Base-by-base conservation (phyloP, 805 yeast species). In the Torulaspora quercuum region DNA sequence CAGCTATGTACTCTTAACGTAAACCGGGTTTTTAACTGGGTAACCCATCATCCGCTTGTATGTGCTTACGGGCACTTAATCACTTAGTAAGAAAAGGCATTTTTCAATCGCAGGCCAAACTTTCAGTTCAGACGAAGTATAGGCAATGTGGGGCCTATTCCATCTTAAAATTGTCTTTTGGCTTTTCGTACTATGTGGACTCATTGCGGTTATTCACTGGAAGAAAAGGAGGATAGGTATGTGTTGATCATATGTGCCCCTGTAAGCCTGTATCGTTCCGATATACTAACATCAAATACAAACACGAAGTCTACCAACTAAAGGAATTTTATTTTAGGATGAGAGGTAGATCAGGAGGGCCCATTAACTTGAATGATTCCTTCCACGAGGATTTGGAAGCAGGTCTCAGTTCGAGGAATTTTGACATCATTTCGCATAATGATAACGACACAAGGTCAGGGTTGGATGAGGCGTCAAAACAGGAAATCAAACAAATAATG, bases 371-470 rank as follows among this genome's bases (percentile, higher is more conserved):
- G 2, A 58, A 56, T 14, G 50, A 56, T 3, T 52, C 63, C 1
- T 72, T 72, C 50, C 50, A 54, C 16, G 64, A 65, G n/a, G 85
- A 80, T 49, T 49, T 72, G 7, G 76, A 74, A 29, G 60, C 64
- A 6, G 90, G 90, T 0, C 57, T 84, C 15, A 62, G 69, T 18
- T 82, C 90, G 4, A 64, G 61, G 25, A 70, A 65, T 19, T 84
- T 84, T 50, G 75, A 80, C 54, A 53, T 84, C 7, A 47, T 51
- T 3, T 45, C 63, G 3, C 68, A 72, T 29, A 73, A 73, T 44
- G 60, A 69, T 9, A 58, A 57, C 14, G 95, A 84, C 50, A 25
- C 63, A 1, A 70, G 94, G 37, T 50, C 60, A n/a, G 92, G 92
- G 0, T 63, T 84, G 22, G 78, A 75, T 53, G 75, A 67, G 25